Conservation (phyloP, 371 early-diverging fungal genomes). For the Apophysomyces elegans region DNA sequence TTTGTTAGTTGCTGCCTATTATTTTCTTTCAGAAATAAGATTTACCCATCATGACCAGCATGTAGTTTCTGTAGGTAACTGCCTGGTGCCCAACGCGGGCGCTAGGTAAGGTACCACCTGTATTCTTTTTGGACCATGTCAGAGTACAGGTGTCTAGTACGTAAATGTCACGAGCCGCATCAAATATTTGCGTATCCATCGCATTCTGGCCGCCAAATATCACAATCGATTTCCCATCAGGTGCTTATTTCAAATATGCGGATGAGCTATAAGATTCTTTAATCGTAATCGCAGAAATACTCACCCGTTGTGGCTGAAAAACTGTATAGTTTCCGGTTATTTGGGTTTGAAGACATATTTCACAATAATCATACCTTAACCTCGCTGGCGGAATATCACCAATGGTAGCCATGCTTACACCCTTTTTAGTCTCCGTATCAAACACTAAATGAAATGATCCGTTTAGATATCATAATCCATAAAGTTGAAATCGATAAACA, state of each 20-base stretch:
- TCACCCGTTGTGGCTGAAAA: background rate
- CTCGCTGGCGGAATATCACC: constrained; percentile 23
- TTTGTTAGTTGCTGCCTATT: background rate
- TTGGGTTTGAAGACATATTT: background rate
- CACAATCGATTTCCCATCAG: constrained; percentile 46
- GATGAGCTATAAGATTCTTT: background rate
- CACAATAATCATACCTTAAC: background rate
- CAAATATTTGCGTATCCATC: background rate
- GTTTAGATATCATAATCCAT: too few species aligned
- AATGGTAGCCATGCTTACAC: constrained; percentile 28
- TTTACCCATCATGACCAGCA: constrained; percentile 45
- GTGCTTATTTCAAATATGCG: constrained; percentile 18
- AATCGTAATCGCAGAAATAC: background rate
- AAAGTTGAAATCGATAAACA: background rate
- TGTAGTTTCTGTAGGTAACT: constrained; percentile 41
- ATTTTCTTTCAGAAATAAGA: too few species aligned
- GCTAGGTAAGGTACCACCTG: constrained; percentile 30
- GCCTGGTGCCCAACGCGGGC: constrained; percentile 42
- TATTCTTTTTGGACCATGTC: constrained; percentile 36
- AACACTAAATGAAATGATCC: constrained; percentile 14
- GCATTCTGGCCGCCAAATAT: constrained; percentile 40
- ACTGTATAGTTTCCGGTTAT: background rate
- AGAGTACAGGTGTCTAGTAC: constrained; percentile 46
- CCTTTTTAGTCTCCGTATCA: constrained; percentile 19
- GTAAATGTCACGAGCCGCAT: constrained; percentile 32